Percentiles rank a stretch among this genome's conserved stretches.
Evolutionary conservation across 1,284 basidiomycete genomes (phyloP).

Genomic region (Xerocomus nothofagi): DNA sequence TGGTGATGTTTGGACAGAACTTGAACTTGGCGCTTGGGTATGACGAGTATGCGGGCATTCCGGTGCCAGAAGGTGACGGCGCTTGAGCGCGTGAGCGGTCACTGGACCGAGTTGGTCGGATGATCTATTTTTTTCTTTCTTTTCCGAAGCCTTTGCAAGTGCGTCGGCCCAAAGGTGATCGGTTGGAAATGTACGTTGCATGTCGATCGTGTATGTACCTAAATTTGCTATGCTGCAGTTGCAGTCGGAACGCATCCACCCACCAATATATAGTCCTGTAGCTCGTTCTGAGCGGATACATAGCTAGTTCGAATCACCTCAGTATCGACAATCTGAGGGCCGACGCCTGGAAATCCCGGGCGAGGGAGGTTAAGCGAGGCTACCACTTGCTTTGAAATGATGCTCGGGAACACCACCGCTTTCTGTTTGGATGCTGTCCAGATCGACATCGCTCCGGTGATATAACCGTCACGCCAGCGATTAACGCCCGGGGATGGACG

Average conservation of each 20-base stretch:
- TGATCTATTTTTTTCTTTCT: too few species aligned
- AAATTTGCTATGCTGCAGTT: too few species aligned
- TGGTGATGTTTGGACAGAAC: constrained; percentile 76
- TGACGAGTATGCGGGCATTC: constrained; percentile 88
- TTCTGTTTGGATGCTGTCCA: neutral
- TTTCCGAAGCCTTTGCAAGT: too few species aligned
- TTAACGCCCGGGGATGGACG: constrained; percentile 1
- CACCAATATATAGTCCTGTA: neutral
- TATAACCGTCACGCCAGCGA: constrained; percentile 1
- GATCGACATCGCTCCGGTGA: neutral
- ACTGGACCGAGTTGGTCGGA: neutral
- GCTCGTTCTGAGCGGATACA: too few species aligned
- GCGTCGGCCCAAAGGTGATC: neutral
- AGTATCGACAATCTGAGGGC: neutral
- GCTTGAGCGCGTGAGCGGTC: constrained; percentile 12
- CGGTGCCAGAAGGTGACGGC: constrained; percentile 24
- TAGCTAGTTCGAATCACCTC: neutral
- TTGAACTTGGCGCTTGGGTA: constrained; percentile 93
- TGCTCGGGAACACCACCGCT: neutral
- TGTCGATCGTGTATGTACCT: constrained; percentile 1
- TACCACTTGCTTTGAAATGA: neutral
- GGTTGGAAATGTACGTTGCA: neutral
- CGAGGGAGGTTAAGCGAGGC: neutral
- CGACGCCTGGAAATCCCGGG: neutral
- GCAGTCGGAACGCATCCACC: too few species aligned